Evolutionary conservation across 257 asterid species (phyloP).

Genomic region (Nicotiana knightiana): DNA sequence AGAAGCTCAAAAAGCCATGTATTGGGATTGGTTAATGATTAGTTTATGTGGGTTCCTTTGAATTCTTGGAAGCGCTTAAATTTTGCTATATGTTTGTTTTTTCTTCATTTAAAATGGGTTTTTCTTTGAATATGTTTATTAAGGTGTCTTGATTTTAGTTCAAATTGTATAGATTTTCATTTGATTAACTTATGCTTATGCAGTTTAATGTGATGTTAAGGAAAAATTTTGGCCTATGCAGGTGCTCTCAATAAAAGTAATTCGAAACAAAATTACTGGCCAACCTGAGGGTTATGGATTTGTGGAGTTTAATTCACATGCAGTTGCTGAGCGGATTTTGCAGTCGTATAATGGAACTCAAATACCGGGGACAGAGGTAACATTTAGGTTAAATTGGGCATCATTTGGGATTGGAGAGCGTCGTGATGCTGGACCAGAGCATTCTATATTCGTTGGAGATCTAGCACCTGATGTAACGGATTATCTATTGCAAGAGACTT

Average conservation of each 20-base stretch:
- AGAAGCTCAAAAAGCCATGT: background rate
- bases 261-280: conserved; percentile 82
- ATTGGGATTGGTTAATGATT: background rate
- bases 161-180: no score
- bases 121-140: no score
- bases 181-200: background rate
- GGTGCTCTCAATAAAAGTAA: conserved; percentile 89
- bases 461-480: conserved; percentile 98
- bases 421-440: conserved; percentile 90
- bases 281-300: conserved; percentile 97
- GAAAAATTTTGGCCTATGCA: conserved; percentile 22
- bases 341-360: conserved; percentile 88
- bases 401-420: conserved; percentile 90
- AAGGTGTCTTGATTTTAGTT: no score
- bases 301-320: conserved; percentile 78
- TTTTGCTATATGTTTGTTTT: no score
- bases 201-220: background rate
- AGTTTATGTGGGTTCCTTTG: background rate
- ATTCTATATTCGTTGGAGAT: conserved; percentile 97
- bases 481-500: conserved; percentile 90
- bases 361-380: conserved; percentile 91
- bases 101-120: no score
- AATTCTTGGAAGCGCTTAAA: background rate
- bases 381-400: conserved; percentile 97
- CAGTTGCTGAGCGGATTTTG: conserved; percentile 76